Evolutionary conservation across 1,139 yeast genomes (phyloP).

Genomic region (Schwanniomyces etchellsii): DNA sequence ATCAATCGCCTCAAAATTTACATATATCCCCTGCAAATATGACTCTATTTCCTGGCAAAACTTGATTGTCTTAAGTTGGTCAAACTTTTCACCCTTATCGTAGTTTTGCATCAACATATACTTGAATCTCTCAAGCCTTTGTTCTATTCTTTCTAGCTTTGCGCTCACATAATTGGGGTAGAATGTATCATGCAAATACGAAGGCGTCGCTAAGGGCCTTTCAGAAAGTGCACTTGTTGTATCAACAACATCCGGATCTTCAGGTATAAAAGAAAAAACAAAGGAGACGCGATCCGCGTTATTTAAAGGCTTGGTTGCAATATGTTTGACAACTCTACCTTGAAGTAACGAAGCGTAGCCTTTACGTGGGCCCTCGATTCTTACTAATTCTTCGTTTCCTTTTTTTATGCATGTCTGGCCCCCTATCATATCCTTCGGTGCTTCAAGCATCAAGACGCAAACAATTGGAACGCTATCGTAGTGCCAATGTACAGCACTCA

Average conservation of each 20-base stretch:
- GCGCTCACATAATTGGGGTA: slow-evolving; percentile 40
- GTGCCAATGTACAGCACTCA: slow-evolving; percentile 18
- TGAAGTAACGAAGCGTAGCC: slow-evolving; percentile 42
- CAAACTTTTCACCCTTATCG: slow-evolving; percentile 22
- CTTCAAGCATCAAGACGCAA: slow-evolving; percentile 28
- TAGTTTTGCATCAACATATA: slow-evolving; percentile 11
- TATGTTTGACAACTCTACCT: slow-evolving; percentile 25
- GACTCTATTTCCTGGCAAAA: slow-evolving; percentile 28
- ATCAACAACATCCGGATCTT: slow-evolving; percentile 29
- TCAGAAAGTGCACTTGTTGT: slow-evolving; percentile 35
- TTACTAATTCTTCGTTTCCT: slow-evolving; percentile 15
- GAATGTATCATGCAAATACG: slow-evolving; percentile 31
- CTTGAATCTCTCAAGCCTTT: slow-evolving; percentile 23
- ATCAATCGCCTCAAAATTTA: slow-evolving; percentile 30
- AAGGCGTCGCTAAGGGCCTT: slow-evolving; percentile 31
- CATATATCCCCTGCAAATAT: slow-evolving; percentile 32
- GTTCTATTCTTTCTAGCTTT: slow-evolving; percentile 28
- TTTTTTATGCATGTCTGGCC: slow-evolving; percentile 27
- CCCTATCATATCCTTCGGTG: slow-evolving; percentile 26
- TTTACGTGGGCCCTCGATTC: slow-evolving; percentile 10
- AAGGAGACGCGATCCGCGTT: slow-evolving; percentile 25
- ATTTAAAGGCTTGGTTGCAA: slow-evolving; percentile 23
- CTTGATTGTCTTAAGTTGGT: slow-evolving; percentile 29
- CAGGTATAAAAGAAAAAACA: slow-evolving; percentile 40
- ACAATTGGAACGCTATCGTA: slow-evolving; percentile 27